A percentile compares a stretch with the other conserved stretches of the same genome.
phyloP scores from a whole-genome alignment of 2,329 filamentous ascomycete genomes.

The Aspergillus hortae region DNA sequence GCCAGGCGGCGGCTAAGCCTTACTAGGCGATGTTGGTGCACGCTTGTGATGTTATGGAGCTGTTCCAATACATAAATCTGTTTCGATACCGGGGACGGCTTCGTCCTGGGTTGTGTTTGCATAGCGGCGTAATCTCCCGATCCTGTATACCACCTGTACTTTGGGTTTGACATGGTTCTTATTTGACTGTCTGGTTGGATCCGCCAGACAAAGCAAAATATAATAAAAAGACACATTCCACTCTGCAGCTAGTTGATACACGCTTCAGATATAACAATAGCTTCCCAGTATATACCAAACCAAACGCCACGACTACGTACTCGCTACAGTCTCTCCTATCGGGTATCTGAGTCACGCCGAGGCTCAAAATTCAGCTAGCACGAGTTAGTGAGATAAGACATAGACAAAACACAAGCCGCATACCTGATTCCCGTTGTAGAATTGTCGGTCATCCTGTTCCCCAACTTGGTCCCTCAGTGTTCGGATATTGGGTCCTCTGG shows the following conservation, averaged over 20 bases:
- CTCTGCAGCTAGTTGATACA: conserved; percentile 8
- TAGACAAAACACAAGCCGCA: not conserved
- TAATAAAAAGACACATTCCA: conserved; percentile 15
- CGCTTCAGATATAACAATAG: not conserved
- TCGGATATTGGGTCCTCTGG: conserved; percentile 40
- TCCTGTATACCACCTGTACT: conserved; percentile 13
- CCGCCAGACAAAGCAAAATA: conserved; percentile 7
- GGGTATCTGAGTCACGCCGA: conserved; percentile 10
- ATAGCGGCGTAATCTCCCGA: conserved; percentile 18
- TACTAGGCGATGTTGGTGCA: conserved; percentile 52
- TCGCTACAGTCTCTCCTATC: conserved; percentile 1
- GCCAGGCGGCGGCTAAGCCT: conserved; percentile 70
- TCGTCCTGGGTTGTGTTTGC: conserved; percentile 14
- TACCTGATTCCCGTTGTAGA: conserved; percentile 92
- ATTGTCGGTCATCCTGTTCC: conserved; percentile 59
- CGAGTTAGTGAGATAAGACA: not conserved
- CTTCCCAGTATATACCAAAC: not conserved
- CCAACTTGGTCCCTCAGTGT: conserved; percentile 55
- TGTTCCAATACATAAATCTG: too few relatives aligned
- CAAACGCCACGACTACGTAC: not conserved
- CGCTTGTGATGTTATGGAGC: not conserved
- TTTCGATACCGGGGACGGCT: not conserved
- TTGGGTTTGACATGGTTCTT: conserved; percentile 2
- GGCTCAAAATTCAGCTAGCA: conserved; percentile 22
- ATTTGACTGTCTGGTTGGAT: conserved; percentile 4